Conservation (phyloP, 345 rosid genomes). For the Euphorbia tirucalli region DNA sequence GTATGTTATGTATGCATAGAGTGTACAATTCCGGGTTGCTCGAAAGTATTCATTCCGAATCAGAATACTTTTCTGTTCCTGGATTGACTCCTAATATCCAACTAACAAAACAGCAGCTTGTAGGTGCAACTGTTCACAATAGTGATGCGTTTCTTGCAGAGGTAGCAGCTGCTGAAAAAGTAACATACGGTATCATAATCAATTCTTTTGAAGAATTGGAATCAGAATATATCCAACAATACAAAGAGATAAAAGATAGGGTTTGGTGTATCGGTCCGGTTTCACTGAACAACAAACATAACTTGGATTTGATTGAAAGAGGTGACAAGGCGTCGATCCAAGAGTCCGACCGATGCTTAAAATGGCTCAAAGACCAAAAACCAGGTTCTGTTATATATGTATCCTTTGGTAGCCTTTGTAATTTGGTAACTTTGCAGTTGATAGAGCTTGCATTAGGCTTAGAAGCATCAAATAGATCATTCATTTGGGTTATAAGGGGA, state of each 20-base stretch:
- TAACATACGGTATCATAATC: slow-evolving; percentile 2
- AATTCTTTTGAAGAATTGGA: too few species aligned
- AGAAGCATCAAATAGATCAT: slow-evolving; percentile 16
- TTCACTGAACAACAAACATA: too few species aligned
- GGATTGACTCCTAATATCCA: slow-evolving; percentile 8
- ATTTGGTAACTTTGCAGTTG: too few species aligned
- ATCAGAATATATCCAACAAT: neutral
- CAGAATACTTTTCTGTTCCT: slow-evolving; percentile 6
- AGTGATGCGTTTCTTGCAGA: neutral
- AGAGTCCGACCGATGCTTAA: neutral
- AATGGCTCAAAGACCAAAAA: slow-evolving; percentile 10
- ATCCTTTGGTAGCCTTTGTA: slow-evolving; percentile 17
- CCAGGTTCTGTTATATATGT: slow-evolving; percentile 15
- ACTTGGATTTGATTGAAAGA: neutral
- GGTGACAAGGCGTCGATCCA: neutral
- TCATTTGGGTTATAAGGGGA: slow-evolving; percentile 16
- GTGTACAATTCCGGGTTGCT: too few species aligned
- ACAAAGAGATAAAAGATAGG: neutral
- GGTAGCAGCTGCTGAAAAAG: neutral
- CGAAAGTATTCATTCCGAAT: too few species aligned
- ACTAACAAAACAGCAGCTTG: neutral
- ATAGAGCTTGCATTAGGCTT: too few species aligned
- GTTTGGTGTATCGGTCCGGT: slow-evolving; percentile 1
- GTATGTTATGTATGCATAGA: too few species aligned
- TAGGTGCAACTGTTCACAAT: neutral